phyloP scores from a whole-genome alignment of 257 asterid species.

The Phtheirospermum japonicum region DNA sequence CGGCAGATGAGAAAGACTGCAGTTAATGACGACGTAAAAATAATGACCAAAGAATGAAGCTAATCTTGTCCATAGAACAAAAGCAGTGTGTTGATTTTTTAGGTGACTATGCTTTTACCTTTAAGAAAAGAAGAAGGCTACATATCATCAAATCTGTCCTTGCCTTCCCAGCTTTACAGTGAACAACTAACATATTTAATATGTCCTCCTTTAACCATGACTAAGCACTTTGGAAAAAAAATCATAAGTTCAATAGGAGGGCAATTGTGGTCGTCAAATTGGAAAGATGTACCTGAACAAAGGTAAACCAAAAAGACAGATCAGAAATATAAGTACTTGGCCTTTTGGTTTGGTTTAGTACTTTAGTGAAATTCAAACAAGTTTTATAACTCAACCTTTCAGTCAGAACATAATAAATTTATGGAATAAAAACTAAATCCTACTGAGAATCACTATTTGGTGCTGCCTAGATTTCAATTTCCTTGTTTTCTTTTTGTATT shows the following conservation, averaged over 20 bases:
- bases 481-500: neutral
- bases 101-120: constrained; percentile 49
- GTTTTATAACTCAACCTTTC: neutral
- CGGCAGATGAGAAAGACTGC: constrained; percentile 94
- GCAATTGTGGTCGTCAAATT: constrained; percentile 96
- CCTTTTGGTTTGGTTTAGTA: neutral
- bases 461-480: neutral
- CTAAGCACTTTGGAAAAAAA: constrained; percentile 94
- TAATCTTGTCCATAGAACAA: constrained; percentile 20
- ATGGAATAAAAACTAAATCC: neutral
- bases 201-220: constrained; percentile 96
- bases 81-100: constrained; percentile 22
- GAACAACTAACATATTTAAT: constrained; percentile 92
- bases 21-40: constrained; percentile 30
- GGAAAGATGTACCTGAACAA: constrained; percentile 92
- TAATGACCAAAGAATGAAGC: constrained; percentile 19
- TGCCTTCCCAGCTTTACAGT: constrained; percentile 99
- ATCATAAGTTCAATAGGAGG: constrained; percentile 88
- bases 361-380: constrained; percentile 1
- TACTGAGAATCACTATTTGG: constrained; percentile 12
- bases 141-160: constrained; percentile 98
- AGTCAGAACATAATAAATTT: too few species aligned
- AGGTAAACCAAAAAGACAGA: constrained; percentile 25
- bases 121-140: constrained; percentile 89
- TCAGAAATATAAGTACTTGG: constrained; percentile 12